Base-by-base conservation (phyloP, 441 rosid genomes). In the Sinapis alba region DNA sequence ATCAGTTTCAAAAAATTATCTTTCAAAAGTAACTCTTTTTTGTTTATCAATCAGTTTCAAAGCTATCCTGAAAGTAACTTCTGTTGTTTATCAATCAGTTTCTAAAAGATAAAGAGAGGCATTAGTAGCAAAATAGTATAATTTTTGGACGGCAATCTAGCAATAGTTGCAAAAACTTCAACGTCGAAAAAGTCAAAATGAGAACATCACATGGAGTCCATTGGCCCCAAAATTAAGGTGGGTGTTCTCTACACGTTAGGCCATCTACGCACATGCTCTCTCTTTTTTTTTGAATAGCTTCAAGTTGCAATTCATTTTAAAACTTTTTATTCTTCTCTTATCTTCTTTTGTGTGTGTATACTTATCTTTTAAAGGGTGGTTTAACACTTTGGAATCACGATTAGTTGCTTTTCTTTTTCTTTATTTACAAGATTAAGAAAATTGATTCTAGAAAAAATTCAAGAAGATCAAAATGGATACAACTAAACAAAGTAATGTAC, bases 201-300 rank as follows among this genome's bases (percentile, higher is more conserved):
- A 71, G 53, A 71, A 56, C 26, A 65, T 65, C 73, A 66, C 77
- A 67, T 72, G 69, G 77, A 71, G 69, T 66, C 69, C 73, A 78
- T 38, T 72, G 69, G 60, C 69, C 69, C 58, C 77, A 63, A 72
- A 60, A 72, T 72, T 53, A 78, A 78, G 77, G 81, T 78, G 73
- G 81, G 32, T 66, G 73, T 78, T 57, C 69, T 61, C 69, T 20
- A 54, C 81, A 77, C 80, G 80, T 71, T 77, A 75, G 58, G 64
- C 69, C 69, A 10, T 68, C 50, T 13, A 38, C 58, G 81, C 76
- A 77, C 80, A 77, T 77, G 76, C 76, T 65, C 72, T 36, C 2
- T 30, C 1, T 45, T 2, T 43, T 43, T 38, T 38, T 21, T 65
- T 58, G 13, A 65, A 65, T 71, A 18, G 11, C 16, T 36, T 34